Base-by-base conservation (phyloP, 208 protist species). In the Porcisia hertigi region DNA sequence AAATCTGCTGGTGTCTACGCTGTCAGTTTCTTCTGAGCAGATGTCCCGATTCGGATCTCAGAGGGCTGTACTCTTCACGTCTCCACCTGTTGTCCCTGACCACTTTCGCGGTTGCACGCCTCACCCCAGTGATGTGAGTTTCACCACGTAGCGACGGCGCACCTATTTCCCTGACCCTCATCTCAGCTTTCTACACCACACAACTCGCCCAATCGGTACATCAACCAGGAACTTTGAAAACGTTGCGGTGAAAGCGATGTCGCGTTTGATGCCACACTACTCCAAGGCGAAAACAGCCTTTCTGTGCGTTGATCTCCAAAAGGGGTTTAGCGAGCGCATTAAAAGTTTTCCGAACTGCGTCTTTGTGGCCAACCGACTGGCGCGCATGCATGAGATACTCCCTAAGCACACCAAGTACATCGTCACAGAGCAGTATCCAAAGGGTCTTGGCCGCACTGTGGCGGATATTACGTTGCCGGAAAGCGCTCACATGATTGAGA, bases 351-450 rank as follows among this genome's bases (percentile, higher is more conserved):
- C 66, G 1, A 90, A 92, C 81, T 92, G 86, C 73, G 90, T 94
- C 25, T 91, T 91, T 59, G 92, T 96, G 7, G 89, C 92, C 6
- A 96, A 96, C 75, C 89, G 86, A 1, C 84, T 93, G 62, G 89
- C 86, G 1, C 67, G 70, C 30, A 62, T 91, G 49, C 88, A 92
- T 79, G 76, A 84, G 71, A 59, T 77, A 3, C 52, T 93, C n/a
- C 80, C 85, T 8, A 72, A 91, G 66, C 53, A 88, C 71, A 93
- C 91, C 30, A 89, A 87, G 77, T 94, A 90, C 82, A 88, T 93
- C 57, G 85, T 90, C 14, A 96, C 92, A 45, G 89, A 96, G 86
- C 92, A 96, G 76, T 94, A 96, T 79, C 92, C 89, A 5, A 94
- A 96, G 54, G 89, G 86, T 16, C 77, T 96, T 0, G 88, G 92